Percentiles rank a stretch among this genome's conserved stretches.
phyloP scores from a whole-genome alignment of 2,329 filamentous ascomycete genomes.

The Clonostachys sp. region DNA sequence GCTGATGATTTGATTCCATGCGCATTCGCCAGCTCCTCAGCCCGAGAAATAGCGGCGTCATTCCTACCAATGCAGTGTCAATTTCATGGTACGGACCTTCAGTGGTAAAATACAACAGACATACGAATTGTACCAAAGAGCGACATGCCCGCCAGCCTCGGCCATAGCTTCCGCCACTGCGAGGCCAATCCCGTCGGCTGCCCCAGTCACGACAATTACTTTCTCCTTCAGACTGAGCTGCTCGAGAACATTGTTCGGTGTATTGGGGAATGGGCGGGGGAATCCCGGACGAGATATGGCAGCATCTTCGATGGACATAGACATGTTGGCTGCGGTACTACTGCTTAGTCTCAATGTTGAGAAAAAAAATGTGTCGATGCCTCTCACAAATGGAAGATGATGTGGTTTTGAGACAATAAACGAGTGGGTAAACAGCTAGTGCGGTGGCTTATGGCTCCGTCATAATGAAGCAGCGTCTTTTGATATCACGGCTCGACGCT shows the following conservation, averaged over 20 bases:
- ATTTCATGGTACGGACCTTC: no score
- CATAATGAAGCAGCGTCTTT: no score
- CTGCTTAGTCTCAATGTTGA: no score
- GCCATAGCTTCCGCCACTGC: conserved; percentile 39
- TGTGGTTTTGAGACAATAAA: no score
- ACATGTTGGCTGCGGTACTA: conserved; percentile 20
- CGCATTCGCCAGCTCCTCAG: conserved; percentile 19
- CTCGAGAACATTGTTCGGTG: conserved; percentile 34
- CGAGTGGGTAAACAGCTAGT: no score
- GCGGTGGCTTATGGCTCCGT: no score
- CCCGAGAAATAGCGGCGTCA: conserved; percentile 25
- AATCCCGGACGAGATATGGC: conserved; percentile 20
- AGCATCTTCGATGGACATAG: conserved; percentile 26
- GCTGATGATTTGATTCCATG: conserved; percentile 29
- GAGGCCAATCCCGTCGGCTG: conserved; percentile 37
- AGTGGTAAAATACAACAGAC: conserved; percentile 1
- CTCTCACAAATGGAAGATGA: no score
- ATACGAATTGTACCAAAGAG: conserved; percentile 21
- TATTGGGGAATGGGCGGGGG: conserved; percentile 21
- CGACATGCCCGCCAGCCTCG: conserved; percentile 36
- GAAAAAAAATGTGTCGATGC: no score
- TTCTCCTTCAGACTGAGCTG: conserved; percentile 35
- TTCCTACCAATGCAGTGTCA: conserved; percentile 6
- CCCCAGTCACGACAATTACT: conserved; percentile 36
- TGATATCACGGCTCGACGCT: no score